Evolutionary conservation across 352 stramenopile genomes (phyloP).

Genomic region (Poterioochromonas sp.): DNA sequence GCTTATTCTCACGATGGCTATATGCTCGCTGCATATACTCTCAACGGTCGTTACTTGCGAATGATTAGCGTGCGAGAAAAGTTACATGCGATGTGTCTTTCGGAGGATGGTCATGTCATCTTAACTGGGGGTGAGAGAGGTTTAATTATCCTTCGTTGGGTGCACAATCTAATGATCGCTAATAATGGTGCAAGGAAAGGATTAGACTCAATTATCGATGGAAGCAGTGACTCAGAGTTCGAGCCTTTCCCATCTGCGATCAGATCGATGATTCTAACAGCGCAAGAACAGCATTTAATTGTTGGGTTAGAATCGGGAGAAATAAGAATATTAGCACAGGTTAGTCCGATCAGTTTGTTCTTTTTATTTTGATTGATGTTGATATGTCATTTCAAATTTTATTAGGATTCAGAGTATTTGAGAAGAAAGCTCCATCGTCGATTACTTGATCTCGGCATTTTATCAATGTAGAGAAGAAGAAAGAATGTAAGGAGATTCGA

Average conservation of each 20-base stretch:
- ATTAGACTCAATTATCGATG: slow-evolving; percentile 36
- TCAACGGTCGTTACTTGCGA: slow-evolving; percentile 38
- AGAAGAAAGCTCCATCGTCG: background rate
- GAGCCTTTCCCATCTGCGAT: slow-evolving; percentile 38
- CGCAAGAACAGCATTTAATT: slow-evolving; percentile 39
- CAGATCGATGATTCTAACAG: slow-evolving; percentile 36
- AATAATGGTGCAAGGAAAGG: slow-evolving; percentile 35
- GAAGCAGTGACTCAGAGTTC: slow-evolving; percentile 24
- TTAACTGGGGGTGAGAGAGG: slow-evolving; percentile 39
- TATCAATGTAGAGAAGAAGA: background rate
- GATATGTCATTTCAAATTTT: background rate
- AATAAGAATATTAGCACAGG: slow-evolving; percentile 41
- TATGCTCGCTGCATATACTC: slow-evolving; percentile 33
- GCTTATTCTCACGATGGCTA: slow-evolving; percentile 37
- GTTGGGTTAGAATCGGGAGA: slow-evolving; percentile 42
- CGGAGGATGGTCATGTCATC: slow-evolving; percentile 41
- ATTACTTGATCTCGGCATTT: slow-evolving; percentile 24
- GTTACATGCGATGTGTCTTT: slow-evolving; percentile 38
- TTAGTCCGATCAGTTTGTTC: background rate
- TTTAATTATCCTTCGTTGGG: slow-evolving; percentile 40
- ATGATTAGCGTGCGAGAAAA: slow-evolving; percentile 24
- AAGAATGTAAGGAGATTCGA: no score
- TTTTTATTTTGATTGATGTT: background rate
- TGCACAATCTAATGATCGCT: slow-evolving; percentile 37
- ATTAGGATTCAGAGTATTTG: slow-evolving; percentile 32